phyloP scores from a whole-genome alignment of 2,329 filamentous ascomycete genomes.

The Microsporum ferrugineum region DNA sequence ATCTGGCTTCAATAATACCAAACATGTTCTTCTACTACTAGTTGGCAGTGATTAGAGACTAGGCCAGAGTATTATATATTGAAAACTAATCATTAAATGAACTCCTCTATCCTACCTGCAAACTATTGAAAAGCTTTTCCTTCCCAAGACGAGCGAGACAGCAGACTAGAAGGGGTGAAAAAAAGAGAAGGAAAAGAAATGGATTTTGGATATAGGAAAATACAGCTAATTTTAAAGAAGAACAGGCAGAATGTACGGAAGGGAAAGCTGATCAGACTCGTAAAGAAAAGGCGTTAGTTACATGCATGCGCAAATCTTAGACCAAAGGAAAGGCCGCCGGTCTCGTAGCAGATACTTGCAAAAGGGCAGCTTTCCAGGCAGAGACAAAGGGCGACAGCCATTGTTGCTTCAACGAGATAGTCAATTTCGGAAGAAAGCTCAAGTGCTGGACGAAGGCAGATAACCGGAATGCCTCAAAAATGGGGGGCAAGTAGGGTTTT shows the following conservation, averaged over 20 bases:
- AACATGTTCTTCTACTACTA: not conserved
- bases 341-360: not conserved
- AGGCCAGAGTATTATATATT: not conserved
- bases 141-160: not conserved
- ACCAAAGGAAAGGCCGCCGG: not conserved
- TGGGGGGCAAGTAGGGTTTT: not conserved
- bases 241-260: not conserved
- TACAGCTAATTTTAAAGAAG: not conserved
- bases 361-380: not conserved
- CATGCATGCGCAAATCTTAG: not conserved
- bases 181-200: not conserved
- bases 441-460: not conserved
- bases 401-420: not conserved
- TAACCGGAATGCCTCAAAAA: not conserved
- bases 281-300: conserved; percentile 1
- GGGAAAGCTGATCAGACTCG: not conserved
- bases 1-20: not conserved
- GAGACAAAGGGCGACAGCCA: not conserved
- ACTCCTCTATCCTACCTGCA: conserved; percentile 2
- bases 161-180: not conserved
- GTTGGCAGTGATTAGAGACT: not conserved
- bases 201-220: not conserved
- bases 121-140: not conserved
- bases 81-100: not conserved
- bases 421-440: not conserved